phyloP scores from a whole-genome alignment of 257 asterid species.

The Cynanchum wilfordii region DNA sequence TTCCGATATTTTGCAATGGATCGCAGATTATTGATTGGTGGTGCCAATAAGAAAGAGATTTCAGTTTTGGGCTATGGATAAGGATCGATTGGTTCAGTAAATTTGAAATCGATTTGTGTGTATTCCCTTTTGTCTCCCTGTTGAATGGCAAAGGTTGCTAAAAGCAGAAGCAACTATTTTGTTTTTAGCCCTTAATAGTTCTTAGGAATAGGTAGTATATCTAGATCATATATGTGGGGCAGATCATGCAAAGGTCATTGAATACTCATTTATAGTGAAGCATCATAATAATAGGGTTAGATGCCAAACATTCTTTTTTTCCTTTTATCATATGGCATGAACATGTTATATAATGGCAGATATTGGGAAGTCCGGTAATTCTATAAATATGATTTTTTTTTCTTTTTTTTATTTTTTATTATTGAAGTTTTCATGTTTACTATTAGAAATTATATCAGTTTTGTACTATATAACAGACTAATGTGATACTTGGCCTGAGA shows the following conservation, averaged over 20 bases:
- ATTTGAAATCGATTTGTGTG: not conserved
- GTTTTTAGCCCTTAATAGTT: not conserved
- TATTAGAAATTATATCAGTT: not conserved
- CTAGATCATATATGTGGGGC: not conserved
- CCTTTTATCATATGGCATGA: not conserved
- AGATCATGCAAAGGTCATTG: not conserved
- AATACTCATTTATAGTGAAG: not conserved
- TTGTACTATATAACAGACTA: too few relatives aligned
- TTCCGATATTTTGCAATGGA: slow-evolving; percentile 26
- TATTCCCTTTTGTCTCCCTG: not conserved
- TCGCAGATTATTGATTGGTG: slow-evolving; percentile 10
- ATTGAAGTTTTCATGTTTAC: not conserved
- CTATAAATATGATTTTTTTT: not conserved
- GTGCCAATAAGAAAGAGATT: slow-evolving; percentile 2
- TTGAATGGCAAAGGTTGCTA: not conserved
- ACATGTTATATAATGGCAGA: not conserved
- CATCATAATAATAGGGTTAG: not conserved
- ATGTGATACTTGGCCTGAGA: too few relatives aligned
- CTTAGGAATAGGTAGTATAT: not conserved
- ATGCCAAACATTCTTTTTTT: not conserved
- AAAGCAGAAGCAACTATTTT: not conserved
- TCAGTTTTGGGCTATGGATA: slow-evolving; percentile 4
- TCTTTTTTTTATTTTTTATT: too few relatives aligned
- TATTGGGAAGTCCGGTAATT: not conserved
- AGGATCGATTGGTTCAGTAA: not conserved